phyloP scores from a whole-genome alignment of 2,329 filamentous ascomycete genomes.

The Diaporthe citrichinensis region DNA sequence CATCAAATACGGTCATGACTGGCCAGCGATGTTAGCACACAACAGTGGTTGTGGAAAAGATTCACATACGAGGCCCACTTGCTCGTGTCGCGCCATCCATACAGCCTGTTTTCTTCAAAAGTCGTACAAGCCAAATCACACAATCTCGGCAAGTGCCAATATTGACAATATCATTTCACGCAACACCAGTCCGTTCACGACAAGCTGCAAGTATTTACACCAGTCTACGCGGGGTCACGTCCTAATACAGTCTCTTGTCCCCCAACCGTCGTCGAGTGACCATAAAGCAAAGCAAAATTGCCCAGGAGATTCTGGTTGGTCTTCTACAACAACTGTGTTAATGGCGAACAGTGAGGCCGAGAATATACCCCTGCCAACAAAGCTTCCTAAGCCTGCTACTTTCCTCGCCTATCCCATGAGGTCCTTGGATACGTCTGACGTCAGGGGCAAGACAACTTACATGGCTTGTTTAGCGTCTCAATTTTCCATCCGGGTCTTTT shows the following conservation, averaged over 20 bases:
- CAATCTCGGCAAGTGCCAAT: slow-evolving; percentile 14
- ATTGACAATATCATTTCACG: slow-evolving; percentile 5
- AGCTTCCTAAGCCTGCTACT: no score
- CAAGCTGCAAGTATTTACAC: not conserved
- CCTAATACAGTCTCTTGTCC: not conserved
- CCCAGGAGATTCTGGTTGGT: not conserved
- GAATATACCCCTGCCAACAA: no score
- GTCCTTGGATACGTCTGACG: not conserved
- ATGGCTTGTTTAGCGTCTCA: no score
- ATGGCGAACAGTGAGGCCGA: not conserved
- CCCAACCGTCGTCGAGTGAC: not conserved
- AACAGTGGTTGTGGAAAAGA: not conserved
- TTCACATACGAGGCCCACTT: not conserved
- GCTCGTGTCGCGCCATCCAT: not conserved
- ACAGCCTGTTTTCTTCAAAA: not conserved
- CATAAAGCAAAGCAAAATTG: not conserved
- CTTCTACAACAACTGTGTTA: not conserved
- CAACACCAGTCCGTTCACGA: not conserved
- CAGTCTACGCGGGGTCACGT: not conserved
- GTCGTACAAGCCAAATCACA: not conserved
- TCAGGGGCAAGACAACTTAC: no score
- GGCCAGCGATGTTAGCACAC: no score
- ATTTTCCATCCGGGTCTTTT: no score
- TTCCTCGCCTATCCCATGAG: not conserved
- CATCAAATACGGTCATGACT: not conserved